phyloP scores from a whole-genome alignment of 2,329 filamentous ascomycete species.

The Penicillium griseofulvum region DNA sequence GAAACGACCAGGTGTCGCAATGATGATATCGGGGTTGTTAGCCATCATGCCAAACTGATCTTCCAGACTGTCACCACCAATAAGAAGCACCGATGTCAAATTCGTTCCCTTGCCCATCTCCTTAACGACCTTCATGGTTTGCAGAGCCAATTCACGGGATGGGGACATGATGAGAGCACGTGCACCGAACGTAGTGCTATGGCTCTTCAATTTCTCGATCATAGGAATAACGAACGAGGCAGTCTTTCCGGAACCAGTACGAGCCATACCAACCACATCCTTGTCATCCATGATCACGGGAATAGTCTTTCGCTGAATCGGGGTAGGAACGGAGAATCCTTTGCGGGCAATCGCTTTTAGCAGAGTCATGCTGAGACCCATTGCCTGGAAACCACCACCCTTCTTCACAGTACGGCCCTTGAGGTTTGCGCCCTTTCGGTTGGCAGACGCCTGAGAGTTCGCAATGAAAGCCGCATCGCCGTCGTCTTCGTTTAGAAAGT shows the following conservation, averaged over 20 bases:
- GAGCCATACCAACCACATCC: slow-evolving; percentile 98
- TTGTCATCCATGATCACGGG: slow-evolving; percentile 83
- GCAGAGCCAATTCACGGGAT: slow-evolving; percentile 87
- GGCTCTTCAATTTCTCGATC: slow-evolving; percentile 87
- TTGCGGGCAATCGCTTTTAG: slow-evolving; percentile 90
- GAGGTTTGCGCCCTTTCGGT: slow-evolving; percentile 76
- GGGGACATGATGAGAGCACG: slow-evolving; percentile 87
- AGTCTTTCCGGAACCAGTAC: slow-evolving; percentile 98
- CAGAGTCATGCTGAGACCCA: slow-evolving; percentile 80
- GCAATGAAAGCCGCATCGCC: slow-evolving; percentile 86
- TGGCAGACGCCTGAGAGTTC: slow-evolving; percentile 78
- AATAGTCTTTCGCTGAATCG: slow-evolving; percentile 95
- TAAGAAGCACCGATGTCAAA: slow-evolving; percentile 81
- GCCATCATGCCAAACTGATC: slow-evolving; percentile 94
- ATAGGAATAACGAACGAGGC: slow-evolving; percentile 97
- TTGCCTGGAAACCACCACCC: slow-evolving; percentile 92
- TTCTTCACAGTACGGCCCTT: slow-evolving; percentile 89
- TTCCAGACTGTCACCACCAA: slow-evolving; percentile 92
- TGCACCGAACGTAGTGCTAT: slow-evolving; percentile 82
- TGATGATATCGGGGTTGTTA: slow-evolving; percentile 92
- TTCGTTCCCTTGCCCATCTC: slow-evolving; percentile 89
- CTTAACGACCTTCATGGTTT: slow-evolving; percentile 95
- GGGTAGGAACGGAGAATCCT: slow-evolving; percentile 92
- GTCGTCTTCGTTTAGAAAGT: slow-evolving; percentile 62
- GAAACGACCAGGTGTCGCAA: slow-evolving; percentile 94